These are phyloP conservation scores for Neonectria neomacrospora DNA, from an alignment of 2,329 filamentous ascomycete genomes.

Conservation along the genomic window DNA sequence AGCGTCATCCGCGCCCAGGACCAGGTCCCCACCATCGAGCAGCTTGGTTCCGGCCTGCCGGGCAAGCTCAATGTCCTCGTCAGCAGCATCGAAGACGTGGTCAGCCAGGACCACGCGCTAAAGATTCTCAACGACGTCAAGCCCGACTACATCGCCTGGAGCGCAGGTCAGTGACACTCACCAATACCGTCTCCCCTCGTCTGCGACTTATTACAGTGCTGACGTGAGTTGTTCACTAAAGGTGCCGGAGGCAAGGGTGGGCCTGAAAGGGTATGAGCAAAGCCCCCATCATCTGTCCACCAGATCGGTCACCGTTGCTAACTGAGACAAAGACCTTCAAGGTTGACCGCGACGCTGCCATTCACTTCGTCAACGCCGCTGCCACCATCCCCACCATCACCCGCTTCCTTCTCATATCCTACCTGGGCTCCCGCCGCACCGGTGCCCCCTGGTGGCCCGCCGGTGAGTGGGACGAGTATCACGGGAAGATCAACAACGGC, in stretches of 20 bases:
- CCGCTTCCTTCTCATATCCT: slow-evolving; percentile 74
- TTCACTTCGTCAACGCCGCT: slow-evolving; percentile 70
- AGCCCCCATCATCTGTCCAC: background rate
- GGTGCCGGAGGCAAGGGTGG: slow-evolving; percentile 70
- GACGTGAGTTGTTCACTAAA: slow-evolving; percentile 35
- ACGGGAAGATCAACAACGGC: slow-evolving; percentile 53
- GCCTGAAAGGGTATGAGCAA: slow-evolving; percentile 55
- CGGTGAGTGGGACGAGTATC: slow-evolving; percentile 60
- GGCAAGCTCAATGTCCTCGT: slow-evolving; percentile 77
- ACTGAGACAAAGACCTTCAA: slow-evolving; percentile 58
- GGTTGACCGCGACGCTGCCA: slow-evolving; percentile 72
- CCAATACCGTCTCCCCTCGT: background rate
- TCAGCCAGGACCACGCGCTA: slow-evolving; percentile 69
- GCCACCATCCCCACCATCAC: slow-evolving; percentile 63
- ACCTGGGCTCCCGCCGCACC: slow-evolving; percentile 63
- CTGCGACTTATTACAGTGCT: slow-evolving; percentile 12
- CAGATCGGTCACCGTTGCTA: background rate
- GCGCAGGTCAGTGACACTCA: slow-evolving; percentile 63
- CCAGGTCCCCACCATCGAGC: slow-evolving; percentile 72
- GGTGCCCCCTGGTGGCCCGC: slow-evolving; percentile 67
- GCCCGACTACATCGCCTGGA: slow-evolving; percentile 75
- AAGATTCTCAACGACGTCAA: slow-evolving; percentile 69
- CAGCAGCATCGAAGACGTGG: slow-evolving; percentile 77
- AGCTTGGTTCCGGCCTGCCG: slow-evolving; percentile 66
- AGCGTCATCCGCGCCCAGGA: slow-evolving; percentile 80